Base-by-base conservation (phyloP, 257 asterid genomes). In the Verbascum thapsus region DNA sequence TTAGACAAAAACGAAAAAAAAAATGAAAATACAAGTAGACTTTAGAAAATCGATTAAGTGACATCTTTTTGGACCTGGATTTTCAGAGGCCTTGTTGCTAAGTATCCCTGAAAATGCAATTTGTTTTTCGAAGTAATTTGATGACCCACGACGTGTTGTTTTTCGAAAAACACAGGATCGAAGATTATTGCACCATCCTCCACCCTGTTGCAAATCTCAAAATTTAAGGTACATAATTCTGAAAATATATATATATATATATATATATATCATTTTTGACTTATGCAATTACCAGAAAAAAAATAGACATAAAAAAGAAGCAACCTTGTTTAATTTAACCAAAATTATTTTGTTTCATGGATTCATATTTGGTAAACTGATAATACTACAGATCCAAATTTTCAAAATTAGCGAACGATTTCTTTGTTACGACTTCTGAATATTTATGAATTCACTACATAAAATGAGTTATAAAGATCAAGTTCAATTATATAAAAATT, bases 161-260 rank as follows among this genome's bases (percentile, higher is more conserved):
- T 83, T 85, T 62, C 86, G 85, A 72, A 70, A 83, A 45, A 80
- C 80, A 32, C 82, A 76, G 7, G 71, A 13, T 39, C 83, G 76
- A 49, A 85, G 47, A 67, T 42, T 78, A 71, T 87, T 87, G 72
- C 97, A 90, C 97, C 97, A 90, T 22, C 97, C 97, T 69, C 98
- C 98, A 10, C 98, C 98, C 98, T 91, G 85, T 57, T 72, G 64
- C 39, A 32, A 62, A 54, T 61, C 8, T 12, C 69, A 47, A 57
- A 19, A 20, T 10, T 8, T 39, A 22, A 50, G 61, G 13, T 44
- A n/a, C 32, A 26, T 26, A 5, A 26, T 26, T 26, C n/a, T n/a
- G n/a, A n/a, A n/a, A n/a, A n/a, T n/a, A n/a, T n/a, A n/a, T n/a
- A n/a, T n/a, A n/a, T n/a, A n/a, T n/a, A n/a, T n/a, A n/a, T n/a